Evolutionary conservation across 2,329 filamentous ascomycete genomes (phyloP).

Genomic region (Leptosphaerulina australis): DNA sequence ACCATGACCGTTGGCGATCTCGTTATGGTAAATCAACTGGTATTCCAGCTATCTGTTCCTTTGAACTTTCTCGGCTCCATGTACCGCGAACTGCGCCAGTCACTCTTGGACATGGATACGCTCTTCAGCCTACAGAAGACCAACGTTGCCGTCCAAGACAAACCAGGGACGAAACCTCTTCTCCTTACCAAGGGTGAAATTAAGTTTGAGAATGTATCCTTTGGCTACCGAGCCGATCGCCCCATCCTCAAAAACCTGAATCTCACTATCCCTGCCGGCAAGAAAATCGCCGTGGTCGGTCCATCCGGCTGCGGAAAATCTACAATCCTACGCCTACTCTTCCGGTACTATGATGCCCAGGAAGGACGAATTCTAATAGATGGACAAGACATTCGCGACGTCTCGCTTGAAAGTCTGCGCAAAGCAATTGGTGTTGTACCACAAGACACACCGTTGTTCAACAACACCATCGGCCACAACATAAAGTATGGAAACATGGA

Average conservation of each 20-base stretch:
- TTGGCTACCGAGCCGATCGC: constrained; percentile 86
- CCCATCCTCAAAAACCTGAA: constrained; percentile 85
- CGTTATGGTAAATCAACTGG: constrained; percentile 98
- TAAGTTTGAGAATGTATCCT: constrained; percentile 90
- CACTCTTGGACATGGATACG: constrained; percentile 96
- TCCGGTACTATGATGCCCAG: constrained; percentile 92
- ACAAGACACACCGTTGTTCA: constrained; percentile 96
- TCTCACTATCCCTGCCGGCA: constrained; percentile 90
- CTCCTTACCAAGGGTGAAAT: constrained; percentile 83
- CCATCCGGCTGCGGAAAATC: constrained; percentile 97
- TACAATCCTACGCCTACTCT: constrained; percentile 86
- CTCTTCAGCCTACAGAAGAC: constrained; percentile 97
- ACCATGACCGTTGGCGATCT: constrained; percentile 89
- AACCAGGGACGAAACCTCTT: constrained; percentile 74
- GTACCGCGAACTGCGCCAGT: constrained; percentile 93
- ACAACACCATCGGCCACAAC: constrained; percentile 94
- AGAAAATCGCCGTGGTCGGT: constrained; percentile 94
- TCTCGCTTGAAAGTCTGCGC: constrained; percentile 81
- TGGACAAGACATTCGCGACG: constrained; percentile 85
- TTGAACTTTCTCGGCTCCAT: constrained; percentile 98
- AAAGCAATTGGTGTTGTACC: constrained; percentile 92
- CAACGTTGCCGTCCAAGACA: constrained; percentile 83
- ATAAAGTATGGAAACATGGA: constrained; percentile 88
- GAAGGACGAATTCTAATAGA: constrained; percentile 86
- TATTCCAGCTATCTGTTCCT: constrained; percentile 96